phyloP scores from a whole-genome alignment of 208 protist genomes.

The Trypanosoma scelopori region DNA sequence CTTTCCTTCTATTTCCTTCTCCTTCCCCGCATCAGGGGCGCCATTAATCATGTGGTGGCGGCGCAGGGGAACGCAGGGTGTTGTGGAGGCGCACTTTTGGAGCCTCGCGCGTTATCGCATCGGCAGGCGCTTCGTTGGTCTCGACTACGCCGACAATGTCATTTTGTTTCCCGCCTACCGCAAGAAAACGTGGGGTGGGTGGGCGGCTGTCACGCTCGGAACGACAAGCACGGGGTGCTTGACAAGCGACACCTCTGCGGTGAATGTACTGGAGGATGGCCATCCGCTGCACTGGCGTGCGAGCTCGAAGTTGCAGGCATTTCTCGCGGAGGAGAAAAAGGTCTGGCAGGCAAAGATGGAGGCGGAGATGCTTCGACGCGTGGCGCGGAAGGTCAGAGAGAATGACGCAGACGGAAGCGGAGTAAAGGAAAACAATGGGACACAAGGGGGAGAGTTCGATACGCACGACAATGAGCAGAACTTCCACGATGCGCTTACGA shows the following conservation, averaged over 20 bases:
- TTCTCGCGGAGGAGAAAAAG: constrained; percentile 55
- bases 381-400: constrained; percentile 21
- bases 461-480: constrained; percentile 66
- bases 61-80: constrained; percentile 36
- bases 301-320: constrained; percentile 66
- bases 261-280: constrained; percentile 88
- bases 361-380: constrained; percentile 24
- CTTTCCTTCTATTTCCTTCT: constrained; percentile 4
- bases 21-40: constrained; percentile 5
- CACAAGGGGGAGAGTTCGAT: constrained; percentile 13
- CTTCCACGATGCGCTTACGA: constrained; percentile 79
- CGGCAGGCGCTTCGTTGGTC: constrained; percentile 61
- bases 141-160: constrained; percentile 87
- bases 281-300: constrained; percentile 88
- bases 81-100: constrained; percentile 86
- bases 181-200: constrained; percentile 76
- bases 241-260: constrained; percentile 57
- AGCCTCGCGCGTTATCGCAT: constrained; percentile 87
- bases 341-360: constrained; percentile 44
- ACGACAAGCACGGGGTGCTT: constrained; percentile 47
- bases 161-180: constrained; percentile 84
- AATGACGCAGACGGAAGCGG: background rate
- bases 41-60: constrained; percentile 31
- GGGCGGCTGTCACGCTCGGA: constrained; percentile 80
- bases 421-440: background rate